Evolutionary conservation across 2,329 filamentous ascomycete genomes (phyloP), one percentile per base, ranked within the genome.

Genomic region (Coleophoma eucalyptorum): DNA sequence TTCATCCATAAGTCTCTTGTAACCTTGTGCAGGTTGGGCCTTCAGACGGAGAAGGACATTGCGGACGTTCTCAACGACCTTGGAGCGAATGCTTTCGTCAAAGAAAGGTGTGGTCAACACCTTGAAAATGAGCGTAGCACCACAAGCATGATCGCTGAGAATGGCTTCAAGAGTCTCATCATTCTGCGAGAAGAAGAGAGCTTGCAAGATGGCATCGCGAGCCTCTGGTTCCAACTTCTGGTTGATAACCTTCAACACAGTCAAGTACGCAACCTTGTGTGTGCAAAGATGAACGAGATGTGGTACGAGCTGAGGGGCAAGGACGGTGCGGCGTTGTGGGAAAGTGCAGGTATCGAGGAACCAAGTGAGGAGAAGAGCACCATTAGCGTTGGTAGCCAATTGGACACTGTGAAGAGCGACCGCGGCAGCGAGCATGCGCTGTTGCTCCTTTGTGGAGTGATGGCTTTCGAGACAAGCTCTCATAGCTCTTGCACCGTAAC

Each of bases 1-100:
- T 67, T 99, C 94, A 63, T 99, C 94, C 94, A 99, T 99, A 53
- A 99, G 74, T 48, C 94, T 87, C 78, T 97, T 99, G 75, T 99
- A 99, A 48, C 94, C 94, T 72, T 97, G 94, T 55, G 86, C 88
- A 15, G 94, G 90, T 63, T 96, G 90, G 5, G 91, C 93, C 74
- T 97, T 97, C 70, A 97, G 86, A 62, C 88, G 87, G 33, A 93
- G 72, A 33, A 99, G 79, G 37, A 97, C 91, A 61, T 84, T 90
- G 65, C 93, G 90, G 47, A 99, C 90, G 52, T 91, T 97, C 63
- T 96, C 90, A 5, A 96, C 83, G 19, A 97, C 91, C 62, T 97
- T 89, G 43, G 80, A 76, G 44, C 94, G 87, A 66, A 97, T 92
- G 48, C 77, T 84, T 67, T 99, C 94, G 58, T 99, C 94, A 57